phyloP scores from a whole-genome alignment of 192 early-diverging fungal species.

The Glomus cerebriforme region DNA sequence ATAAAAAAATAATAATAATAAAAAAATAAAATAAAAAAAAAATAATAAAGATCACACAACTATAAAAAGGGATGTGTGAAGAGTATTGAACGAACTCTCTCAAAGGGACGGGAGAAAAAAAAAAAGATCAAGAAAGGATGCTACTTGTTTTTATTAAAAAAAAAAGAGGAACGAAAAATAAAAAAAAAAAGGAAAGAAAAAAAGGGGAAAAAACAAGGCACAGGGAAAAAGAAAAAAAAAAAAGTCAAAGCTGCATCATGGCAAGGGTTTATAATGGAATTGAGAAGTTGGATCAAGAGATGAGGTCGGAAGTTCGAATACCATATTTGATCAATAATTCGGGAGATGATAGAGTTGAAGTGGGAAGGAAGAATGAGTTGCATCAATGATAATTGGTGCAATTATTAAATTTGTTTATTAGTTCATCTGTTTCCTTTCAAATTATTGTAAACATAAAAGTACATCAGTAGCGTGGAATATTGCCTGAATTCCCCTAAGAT shows the following conservation, averaged over 20 bases:
- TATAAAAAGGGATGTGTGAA: constrained; percentile 1
- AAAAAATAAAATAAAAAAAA: neutral
- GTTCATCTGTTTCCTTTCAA: neutral
- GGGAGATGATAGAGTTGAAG: constrained; percentile 9
- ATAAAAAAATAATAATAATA: neutral
- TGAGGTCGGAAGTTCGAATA: constrained; percentile 19
- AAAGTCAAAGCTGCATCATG: neutral
- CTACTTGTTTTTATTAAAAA: neutral
- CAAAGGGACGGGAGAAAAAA: neutral
- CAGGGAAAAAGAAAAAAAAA: constrained; percentile 4
- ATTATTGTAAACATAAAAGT: neutral
- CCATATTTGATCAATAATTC: neutral
- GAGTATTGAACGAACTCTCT: neutral
- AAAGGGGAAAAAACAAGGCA: constrained; percentile 8
- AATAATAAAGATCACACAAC: constrained; percentile 12
- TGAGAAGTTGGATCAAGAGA: neutral
- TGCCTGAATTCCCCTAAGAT: neutral
- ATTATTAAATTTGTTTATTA: neutral
- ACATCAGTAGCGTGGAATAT: neutral
- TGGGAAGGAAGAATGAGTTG: neutral
- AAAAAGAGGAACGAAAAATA: neutral
- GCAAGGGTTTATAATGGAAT: constrained; percentile 16
- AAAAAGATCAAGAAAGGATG: neutral
- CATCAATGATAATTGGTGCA: neutral
- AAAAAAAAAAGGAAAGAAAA: neutral